Percentiles rank a stretch among this genome's conserved stretches.
Conservation (phyloP, 306 rosid genomes). For the Pyrus betulifolia region DNA sequence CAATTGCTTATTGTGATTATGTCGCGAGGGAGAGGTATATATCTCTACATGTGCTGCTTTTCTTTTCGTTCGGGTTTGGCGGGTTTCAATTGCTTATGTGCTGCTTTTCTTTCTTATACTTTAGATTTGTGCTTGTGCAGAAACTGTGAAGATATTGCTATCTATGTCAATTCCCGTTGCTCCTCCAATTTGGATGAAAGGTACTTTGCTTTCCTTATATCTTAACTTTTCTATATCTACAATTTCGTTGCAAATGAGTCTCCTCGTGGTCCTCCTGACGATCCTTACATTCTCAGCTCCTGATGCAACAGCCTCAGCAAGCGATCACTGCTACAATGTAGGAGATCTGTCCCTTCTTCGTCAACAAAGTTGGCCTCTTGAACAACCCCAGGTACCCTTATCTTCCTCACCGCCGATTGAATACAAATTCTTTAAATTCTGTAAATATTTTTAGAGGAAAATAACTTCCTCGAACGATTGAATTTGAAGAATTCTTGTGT, state of each 20-base stretch:
- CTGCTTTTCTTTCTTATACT: too few relatives aligned
- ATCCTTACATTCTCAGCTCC: conserved; percentile 4
- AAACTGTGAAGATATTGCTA: conserved; percentile 43
- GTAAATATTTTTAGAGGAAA: not conserved
- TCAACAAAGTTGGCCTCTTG: conserved; percentile 81
- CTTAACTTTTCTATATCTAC: too few relatives aligned
- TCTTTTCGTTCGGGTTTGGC: too few relatives aligned
- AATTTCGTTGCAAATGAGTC: conserved; percentile 1
- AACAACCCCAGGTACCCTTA: conserved; percentile 67
- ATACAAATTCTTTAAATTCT: not conserved
- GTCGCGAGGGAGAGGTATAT: too few relatives aligned
- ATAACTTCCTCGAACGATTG: too few relatives aligned
- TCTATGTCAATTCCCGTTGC: conserved; percentile 25
- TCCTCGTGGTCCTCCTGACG: conserved; percentile 23
- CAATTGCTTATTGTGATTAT: too few relatives aligned
- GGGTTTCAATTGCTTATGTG: too few relatives aligned
- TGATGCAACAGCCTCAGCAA: conserved; percentile 35
- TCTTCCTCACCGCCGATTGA: not conserved
- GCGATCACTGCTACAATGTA: conserved; percentile 50
- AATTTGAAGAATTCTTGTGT: too few relatives aligned
- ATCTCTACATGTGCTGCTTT: too few relatives aligned
- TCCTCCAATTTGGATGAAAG: too few relatives aligned
- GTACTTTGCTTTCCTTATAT: too few relatives aligned
- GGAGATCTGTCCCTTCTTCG: conserved; percentile 54
- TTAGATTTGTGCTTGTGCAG: conserved; percentile 5